A percentile compares a stretch with the other conserved stretches of the same genome.
Evolutionary conservation across 768 basidiomycete species (phyloP).

Genomic region (Calocera cornea): DNA sequence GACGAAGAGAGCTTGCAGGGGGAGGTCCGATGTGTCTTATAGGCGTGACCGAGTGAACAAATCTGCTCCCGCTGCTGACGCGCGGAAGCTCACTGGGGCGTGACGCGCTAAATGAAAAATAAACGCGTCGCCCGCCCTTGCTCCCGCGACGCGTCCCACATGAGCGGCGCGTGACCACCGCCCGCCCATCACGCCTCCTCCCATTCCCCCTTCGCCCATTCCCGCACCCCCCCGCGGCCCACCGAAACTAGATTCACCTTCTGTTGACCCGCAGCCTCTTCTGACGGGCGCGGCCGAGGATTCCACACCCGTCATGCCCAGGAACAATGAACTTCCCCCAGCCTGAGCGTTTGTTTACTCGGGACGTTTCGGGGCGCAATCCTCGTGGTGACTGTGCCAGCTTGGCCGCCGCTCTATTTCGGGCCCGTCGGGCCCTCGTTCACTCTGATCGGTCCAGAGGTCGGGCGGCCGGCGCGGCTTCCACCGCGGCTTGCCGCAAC

Average conservation of each 20-base stretch:
- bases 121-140: neutral
- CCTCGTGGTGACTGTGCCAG: neutral
- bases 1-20: neutral
- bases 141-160: neutral
- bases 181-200: neutral
- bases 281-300: neutral
- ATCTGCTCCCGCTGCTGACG: neutral
- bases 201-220: neutral
- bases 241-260: neutral
- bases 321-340: too few species aligned
- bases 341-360: neutral
- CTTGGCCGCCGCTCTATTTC: neutral
- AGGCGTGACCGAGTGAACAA: too few species aligned
- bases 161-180: neutral
- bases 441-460: neutral
- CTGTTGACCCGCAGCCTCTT: neutral
- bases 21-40: neutral
- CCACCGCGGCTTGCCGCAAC: neutral
- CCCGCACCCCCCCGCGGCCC: neutral
- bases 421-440: neutral
- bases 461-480: neutral
- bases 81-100: neutral
- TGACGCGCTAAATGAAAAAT: conserved; percentile 1
- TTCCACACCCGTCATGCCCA: neutral
- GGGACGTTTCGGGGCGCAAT: neutral